Evolutionary conservation across 106 monocot genomes (phyloP).

Genomic region (Allium fistulosum): DNA sequence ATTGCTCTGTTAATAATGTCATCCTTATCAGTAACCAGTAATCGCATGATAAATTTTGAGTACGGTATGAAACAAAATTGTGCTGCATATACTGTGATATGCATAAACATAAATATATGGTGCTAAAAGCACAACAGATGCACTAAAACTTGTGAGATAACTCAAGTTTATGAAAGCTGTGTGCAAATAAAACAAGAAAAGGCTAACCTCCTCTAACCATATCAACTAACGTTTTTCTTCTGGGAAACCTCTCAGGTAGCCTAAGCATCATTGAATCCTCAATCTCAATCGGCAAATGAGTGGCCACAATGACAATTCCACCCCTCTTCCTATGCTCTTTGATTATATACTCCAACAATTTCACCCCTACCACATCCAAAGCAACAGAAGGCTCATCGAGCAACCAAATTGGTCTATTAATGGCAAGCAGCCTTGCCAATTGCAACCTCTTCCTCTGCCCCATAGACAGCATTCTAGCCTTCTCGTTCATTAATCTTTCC

Average conservation of each 20-base stretch:
- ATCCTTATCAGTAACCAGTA: too few relatives aligned
- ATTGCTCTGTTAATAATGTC: too few relatives aligned
- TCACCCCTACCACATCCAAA: conserved; percentile 79
- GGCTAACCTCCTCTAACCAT: conserved; percentile 39
- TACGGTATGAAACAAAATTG: too few relatives aligned
- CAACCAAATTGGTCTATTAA: conserved; percentile 92
- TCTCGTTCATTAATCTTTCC: conserved; percentile 77
- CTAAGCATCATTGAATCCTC: conserved; percentile 82
- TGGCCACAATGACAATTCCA: conserved; percentile 87
- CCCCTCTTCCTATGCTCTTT: conserved; percentile 82
- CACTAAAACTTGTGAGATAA: too few relatives aligned
- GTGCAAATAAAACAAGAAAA: too few relatives aligned
- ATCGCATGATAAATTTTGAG: too few relatives aligned
- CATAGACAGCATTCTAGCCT: conserved; percentile 93
- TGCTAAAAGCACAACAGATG: too few relatives aligned
- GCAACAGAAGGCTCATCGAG: conserved; percentile 98
- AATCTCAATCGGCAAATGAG: conserved; percentile 83
- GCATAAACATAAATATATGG: too few relatives aligned
- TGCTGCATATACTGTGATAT: too few relatives aligned
- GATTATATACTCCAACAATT: conserved; percentile 71
- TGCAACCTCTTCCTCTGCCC: conserved; percentile 93
- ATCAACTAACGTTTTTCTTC: conserved; percentile 76
- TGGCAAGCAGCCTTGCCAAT: conserved; percentile 74
- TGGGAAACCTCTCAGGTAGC: conserved; percentile 72
- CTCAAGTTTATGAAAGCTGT: too few relatives aligned